phyloP scores from a whole-genome alignment of 208 protist species.

The Acanthamoeba divionensis region DNA sequence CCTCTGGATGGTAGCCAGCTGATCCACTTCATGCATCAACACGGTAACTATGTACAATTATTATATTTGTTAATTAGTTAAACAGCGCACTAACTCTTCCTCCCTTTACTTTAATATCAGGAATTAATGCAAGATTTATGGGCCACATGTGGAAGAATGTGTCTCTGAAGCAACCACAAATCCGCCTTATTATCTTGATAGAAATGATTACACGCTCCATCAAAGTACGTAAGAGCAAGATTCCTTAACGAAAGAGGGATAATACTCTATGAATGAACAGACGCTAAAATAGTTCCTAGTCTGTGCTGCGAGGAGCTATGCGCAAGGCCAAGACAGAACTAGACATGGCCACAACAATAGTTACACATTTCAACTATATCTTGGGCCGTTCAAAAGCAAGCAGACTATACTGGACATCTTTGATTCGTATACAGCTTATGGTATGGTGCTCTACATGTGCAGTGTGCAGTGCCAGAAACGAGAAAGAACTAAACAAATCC shows the following conservation, averaged over 20 bases:
- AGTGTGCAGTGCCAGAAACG: too few relatives aligned
- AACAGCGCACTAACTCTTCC: not conserved
- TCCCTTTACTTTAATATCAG: not conserved
- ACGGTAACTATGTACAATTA: not conserved
- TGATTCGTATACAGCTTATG: not conserved
- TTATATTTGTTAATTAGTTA: not conserved
- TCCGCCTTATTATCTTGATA: not conserved
- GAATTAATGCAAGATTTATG: conserved; percentile 9
- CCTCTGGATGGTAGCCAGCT: not conserved
- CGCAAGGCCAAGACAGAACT: not conserved
- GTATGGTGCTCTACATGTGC: not conserved
- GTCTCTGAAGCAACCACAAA: not conserved
- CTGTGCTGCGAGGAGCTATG: conserved; percentile 25
- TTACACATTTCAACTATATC: conserved; percentile 28
- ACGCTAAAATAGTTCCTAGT: not conserved
- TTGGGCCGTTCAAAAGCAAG: not conserved
- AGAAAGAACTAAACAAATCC: not conserved
- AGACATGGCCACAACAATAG: not conserved
- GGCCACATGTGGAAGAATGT: not conserved
- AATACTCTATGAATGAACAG: not conserved
- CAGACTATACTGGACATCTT: not conserved
- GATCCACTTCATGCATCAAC: not conserved
- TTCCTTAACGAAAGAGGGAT: not conserved
- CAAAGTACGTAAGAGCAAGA: not conserved
- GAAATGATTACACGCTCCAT: conserved; percentile 45